Evolutionary conservation across 805 yeast species (phyloP).

Genomic region (Sugiyamaella smithiae): DNA sequence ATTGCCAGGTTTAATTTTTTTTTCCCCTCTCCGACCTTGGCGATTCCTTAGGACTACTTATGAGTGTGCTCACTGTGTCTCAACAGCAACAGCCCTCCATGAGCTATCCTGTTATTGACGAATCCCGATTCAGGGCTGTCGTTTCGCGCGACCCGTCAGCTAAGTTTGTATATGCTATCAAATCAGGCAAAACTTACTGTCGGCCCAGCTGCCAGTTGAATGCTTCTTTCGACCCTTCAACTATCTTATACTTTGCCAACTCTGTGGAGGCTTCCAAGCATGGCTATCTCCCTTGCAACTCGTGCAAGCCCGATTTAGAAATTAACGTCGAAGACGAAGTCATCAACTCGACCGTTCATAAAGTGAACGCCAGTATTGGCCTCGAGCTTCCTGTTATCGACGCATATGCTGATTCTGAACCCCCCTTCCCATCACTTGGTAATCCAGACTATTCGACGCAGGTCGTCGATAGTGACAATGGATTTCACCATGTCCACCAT

Average conservation of each 20-base stretch:
- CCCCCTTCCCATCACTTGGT: slow-evolving; percentile 11
- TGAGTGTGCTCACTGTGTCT: too few species aligned
- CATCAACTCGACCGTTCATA: slow-evolving; percentile 49
- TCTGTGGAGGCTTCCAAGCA: slow-evolving; percentile 42
- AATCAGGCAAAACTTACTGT: slow-evolving; percentile 43
- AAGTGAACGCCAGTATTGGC: slow-evolving; percentile 57
- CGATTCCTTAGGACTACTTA: too few species aligned
- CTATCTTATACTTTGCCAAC: slow-evolving; percentile 42
- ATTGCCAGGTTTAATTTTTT: too few species aligned
- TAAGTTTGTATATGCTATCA: slow-evolving; percentile 48
- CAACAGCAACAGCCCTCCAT: background rate
- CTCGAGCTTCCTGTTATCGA: slow-evolving; percentile 42
- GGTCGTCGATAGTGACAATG: slow-evolving; percentile 15
- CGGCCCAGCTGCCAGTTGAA: slow-evolving; percentile 56
- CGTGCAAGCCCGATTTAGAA: slow-evolving; percentile 50
- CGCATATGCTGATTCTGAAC: slow-evolving; percentile 30
- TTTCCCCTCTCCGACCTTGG: too few species aligned
- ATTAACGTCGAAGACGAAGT: slow-evolving; percentile 19
- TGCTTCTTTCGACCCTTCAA: slow-evolving; percentile 37
- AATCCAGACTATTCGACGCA: slow-evolving; percentile 28
- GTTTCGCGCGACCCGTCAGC: slow-evolving; percentile 51
- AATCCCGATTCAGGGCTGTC: slow-evolving; percentile 16
- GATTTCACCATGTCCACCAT: slow-evolving; percentile 9
- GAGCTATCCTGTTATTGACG: background rate
- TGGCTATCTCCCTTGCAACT: slow-evolving; percentile 52